These are phyloP conservation scores for Rhynchospora pubera DNA, from an alignment of 176 grass and related monocot species.

Conservation along the genomic window DNA sequence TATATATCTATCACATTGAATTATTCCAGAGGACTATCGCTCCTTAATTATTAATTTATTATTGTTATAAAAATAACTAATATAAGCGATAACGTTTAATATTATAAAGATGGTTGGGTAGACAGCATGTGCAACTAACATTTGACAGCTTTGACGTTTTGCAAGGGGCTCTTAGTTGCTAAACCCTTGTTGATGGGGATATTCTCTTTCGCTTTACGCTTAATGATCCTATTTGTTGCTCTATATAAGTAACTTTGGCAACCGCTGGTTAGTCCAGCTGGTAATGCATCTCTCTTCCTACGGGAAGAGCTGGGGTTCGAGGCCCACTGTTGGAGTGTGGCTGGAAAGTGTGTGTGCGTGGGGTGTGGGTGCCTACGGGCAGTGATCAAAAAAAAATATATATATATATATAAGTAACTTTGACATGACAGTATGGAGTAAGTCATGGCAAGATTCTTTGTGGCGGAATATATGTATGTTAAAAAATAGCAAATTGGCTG, in stretches of 20 bases:
- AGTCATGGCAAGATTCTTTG: not conserved
- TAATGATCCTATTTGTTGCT: slow-evolving; percentile 12
- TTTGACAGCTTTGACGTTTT: slow-evolving; percentile 29
- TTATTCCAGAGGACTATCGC: not conserved
- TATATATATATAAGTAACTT: no score
- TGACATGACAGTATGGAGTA: not conserved
- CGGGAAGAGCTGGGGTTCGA: no score
- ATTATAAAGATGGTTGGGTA: slow-evolving; percentile 3
- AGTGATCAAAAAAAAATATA: no score
- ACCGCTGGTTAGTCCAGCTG: no score
- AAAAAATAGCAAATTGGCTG: not conserved
- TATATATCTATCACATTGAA: not conserved
- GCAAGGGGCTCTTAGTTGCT: slow-evolving; percentile 7
- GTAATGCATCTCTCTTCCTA: no score
- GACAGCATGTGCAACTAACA: slow-evolving; percentile 28
- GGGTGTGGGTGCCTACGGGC: no score
- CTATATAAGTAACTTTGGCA: no score
- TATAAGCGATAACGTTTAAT: not conserved
- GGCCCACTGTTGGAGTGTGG: no score
- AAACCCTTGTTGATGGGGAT: slow-evolving; percentile 21
- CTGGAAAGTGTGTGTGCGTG: no score
- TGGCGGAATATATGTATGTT: not conserved
- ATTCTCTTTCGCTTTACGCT: slow-evolving; percentile 26
- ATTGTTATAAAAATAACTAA: not conserved
- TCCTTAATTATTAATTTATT: no score